These are phyloP conservation scores for Beauveria sp. DNA, from an alignment of 2,329 filamentous ascomycete species.

Conservation along the genomic window DNA sequence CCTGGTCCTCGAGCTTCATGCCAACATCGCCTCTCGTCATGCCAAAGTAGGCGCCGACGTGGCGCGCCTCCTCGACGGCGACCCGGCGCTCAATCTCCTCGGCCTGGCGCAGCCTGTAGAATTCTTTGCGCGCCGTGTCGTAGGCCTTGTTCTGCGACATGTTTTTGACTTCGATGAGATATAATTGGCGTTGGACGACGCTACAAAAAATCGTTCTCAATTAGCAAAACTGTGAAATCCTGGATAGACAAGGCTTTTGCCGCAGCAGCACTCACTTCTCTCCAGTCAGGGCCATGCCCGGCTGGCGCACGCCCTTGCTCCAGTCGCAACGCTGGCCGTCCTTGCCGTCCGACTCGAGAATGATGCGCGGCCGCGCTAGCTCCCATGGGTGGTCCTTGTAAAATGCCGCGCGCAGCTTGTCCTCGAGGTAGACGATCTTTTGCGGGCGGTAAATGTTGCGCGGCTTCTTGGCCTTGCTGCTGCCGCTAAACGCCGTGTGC, in stretches of 20 bases:
- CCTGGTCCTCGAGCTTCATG: constrained; percentile 71
- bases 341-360: constrained; percentile 79
- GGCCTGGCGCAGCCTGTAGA: constrained; percentile 75
- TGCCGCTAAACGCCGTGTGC: constrained; percentile 31
- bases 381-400: constrained; percentile 97
- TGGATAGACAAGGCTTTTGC: not conserved
- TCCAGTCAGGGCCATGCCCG: constrained; percentile 68
- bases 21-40: constrained; percentile 66
- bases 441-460: constrained; percentile 77
- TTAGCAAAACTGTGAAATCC: not conserved
- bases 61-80: constrained; percentile 77
- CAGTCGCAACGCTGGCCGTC: constrained; percentile 72
- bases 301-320: constrained; percentile 66
- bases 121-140: constrained; percentile 79
- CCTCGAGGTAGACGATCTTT: constrained; percentile 72
- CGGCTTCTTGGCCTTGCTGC: constrained; percentile 39
- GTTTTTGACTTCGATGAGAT: constrained; percentile 62
- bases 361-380: constrained; percentile 74
- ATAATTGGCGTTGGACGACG: constrained; percentile 86
- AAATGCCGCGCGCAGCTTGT: constrained; percentile 71
- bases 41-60: constrained; percentile 84
- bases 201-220: constrained; percentile 35
- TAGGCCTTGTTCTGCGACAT: constrained; percentile 66
- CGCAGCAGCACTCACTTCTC: constrained; percentile 57
- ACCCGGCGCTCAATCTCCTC: constrained; percentile 78